Evolutionary conservation across 495 filamentous ascomycete genomes (phyloP).

Genomic region (Sabuloglossum arenarium): DNA sequence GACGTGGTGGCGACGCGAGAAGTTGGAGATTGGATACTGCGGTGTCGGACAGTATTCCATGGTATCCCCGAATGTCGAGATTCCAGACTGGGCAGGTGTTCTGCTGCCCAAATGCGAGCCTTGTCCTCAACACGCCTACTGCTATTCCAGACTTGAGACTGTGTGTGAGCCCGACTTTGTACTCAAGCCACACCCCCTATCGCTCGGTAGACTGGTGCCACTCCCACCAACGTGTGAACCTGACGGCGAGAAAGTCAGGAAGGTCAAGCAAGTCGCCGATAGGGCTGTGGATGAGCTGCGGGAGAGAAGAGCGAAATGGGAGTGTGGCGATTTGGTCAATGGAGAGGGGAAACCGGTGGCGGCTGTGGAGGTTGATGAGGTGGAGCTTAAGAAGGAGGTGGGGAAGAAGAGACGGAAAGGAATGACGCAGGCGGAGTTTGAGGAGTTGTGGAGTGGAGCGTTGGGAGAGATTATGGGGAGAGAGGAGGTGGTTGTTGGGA

Average conservation of each 20-base stretch:
- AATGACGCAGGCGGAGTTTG: slow-evolving; percentile 74
- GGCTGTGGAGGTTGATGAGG: slow-evolving; percentile 46
- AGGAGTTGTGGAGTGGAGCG: slow-evolving; percentile 73
- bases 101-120: slow-evolving; percentile 73
- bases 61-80: slow-evolving; percentile 16
- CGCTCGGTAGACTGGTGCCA: slow-evolving; percentile 61
- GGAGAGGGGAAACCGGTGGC: slow-evolving; percentile 33
- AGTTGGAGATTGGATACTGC: slow-evolving; percentile 85
- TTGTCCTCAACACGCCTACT: slow-evolving; percentile 80
- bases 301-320: slow-evolving; percentile 66
- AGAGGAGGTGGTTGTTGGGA: slow-evolving; percentile 57
- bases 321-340: slow-evolving; percentile 62
- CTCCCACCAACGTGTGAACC: slow-evolving; percentile 86
- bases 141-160: slow-evolving; percentile 53
- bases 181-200: slow-evolving; percentile 62
- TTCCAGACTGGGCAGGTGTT: slow-evolving; percentile 14
- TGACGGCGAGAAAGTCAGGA: slow-evolving; percentile 76
- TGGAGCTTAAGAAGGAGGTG: slow-evolving; percentile 57
- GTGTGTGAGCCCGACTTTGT: slow-evolving; percentile 77
- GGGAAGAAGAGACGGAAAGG: slow-evolving; percentile 49
- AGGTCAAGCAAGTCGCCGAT: slow-evolving; percentile 71
- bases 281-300: slow-evolving; percentile 73
- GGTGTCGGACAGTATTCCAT: slow-evolving; percentile 46
- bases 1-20: slow-evolving; percentile 79
- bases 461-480: slow-evolving; percentile 63